These are phyloP conservation scores for Ambrosiella xylebori DNA, from an alignment of 2,329 filamentous ascomycete genomes.

Conservation along the genomic window DNA sequence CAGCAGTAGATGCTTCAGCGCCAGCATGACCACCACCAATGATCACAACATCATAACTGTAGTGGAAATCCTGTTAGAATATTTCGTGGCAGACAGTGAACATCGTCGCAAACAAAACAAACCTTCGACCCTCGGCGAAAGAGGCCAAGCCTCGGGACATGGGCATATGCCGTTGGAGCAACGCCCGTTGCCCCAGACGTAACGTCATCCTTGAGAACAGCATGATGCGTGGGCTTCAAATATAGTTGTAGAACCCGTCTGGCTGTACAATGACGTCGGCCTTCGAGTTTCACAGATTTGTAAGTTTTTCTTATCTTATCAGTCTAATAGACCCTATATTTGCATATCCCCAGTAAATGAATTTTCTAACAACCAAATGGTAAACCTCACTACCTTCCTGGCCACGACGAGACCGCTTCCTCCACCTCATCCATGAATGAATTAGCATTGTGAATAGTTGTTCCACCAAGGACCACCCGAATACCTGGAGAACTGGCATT, in stretches of 20 bases:
- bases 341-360: conserved; percentile 4
- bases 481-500: conserved; percentile 83
- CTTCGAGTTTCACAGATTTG: background rate
- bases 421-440: conserved; percentile 86
- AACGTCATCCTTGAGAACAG: background rate
- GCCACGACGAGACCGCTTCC: conserved; percentile 75
- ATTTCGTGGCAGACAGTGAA: background rate
- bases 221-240: background rate
- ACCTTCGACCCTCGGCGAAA: background rate
- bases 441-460: conserved; percentile 69
- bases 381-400: conserved; percentile 19
- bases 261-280: background rate
- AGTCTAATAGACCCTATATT: conserved; percentile 5
- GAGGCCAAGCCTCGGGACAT: conserved; percentile 5
- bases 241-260: background rate
- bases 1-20: conserved; percentile 80
- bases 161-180: background rate
- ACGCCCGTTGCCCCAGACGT: background rate
- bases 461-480: conserved; percentile 76
- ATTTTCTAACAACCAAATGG: background rate
- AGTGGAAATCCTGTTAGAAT: background rate
- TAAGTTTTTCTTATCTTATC: conserved; percentile 13
- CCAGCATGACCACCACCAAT: conserved; percentile 94
- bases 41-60: conserved; percentile 72
- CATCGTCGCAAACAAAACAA: background rate